Evolutionary conservation across 345 rosid species (phyloP).

Genomic region (Acer yangbiense): DNA sequence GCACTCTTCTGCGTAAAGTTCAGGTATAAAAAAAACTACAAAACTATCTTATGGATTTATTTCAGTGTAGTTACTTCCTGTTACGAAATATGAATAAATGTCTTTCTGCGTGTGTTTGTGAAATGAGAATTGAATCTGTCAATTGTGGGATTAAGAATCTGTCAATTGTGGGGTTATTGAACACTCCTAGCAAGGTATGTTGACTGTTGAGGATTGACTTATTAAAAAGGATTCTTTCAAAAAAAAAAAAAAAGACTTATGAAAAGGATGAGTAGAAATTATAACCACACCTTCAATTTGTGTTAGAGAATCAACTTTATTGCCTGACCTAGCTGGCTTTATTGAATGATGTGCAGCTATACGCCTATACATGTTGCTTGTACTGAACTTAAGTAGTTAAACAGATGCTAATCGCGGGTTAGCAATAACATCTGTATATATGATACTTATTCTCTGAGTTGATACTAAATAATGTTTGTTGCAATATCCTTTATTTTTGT

Average conservation of each 20-base stretch:
- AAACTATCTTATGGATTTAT: conserved; percentile 3
- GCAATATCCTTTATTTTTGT: not conserved
- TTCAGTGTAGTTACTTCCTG: not conserved
- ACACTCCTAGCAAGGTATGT: not conserved
- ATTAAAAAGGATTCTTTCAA: too few species aligned
- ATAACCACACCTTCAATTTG: not conserved
- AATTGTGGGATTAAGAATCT: not conserved
- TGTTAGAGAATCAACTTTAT: not conserved
- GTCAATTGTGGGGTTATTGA: not conserved
- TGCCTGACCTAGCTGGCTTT: conserved; percentile 7
- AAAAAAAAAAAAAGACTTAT: too few species aligned
- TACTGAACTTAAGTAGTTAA: not conserved
- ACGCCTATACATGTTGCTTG: conserved; percentile 16
- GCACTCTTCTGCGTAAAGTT: conserved; percentile 96
- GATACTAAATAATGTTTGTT: not conserved
- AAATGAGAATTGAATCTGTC: conserved; percentile 1
- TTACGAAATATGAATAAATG: too few species aligned
- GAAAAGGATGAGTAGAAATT: not conserved
- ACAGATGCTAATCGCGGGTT: not conserved
- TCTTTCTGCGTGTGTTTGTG: not conserved
- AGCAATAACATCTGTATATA: not conserved
- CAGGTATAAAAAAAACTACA: conserved; percentile 53
- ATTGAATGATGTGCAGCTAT: not conserved
- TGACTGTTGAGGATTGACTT: conserved; percentile 3
- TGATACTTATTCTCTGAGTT: not conserved